These are phyloP conservation scores for Alternaria infectoria DNA, from an alignment of 2,329 filamentous ascomycete genomes.

Conservation along the genomic window DNA sequence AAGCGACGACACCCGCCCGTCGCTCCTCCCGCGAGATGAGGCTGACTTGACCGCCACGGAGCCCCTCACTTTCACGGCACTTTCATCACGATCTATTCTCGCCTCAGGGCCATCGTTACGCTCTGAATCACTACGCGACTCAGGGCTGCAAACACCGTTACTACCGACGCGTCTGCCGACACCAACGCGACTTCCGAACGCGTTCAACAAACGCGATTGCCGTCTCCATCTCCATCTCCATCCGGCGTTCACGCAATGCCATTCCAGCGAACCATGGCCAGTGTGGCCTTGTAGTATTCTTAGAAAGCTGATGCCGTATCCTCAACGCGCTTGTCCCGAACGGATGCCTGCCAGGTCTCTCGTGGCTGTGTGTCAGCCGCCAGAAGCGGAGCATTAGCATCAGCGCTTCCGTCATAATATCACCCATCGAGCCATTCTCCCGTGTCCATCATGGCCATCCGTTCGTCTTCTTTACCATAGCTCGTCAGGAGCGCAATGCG, in stretches of 20 bases:
- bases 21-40: constrained; percentile 15
- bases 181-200: background rate
- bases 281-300: constrained; percentile 37
- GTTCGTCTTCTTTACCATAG: constrained; percentile 1
- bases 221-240: background rate
- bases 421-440: constrained; percentile 10
- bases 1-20: constrained; percentile 15
- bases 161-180: background rate
- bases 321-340: constrained; percentile 31
- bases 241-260: constrained; percentile 15
- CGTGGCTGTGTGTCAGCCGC: constrained; percentile 46
- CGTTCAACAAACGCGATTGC: background rate
- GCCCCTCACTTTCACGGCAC: background rate
- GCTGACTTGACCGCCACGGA: background rate
- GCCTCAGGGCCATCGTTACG: background rate
- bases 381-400: constrained; percentile 30
- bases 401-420: constrained; percentile 23
- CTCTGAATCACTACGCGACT: background rate
- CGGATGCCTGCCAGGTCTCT: constrained; percentile 27
- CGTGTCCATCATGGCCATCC: constrained; percentile 1
- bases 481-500: background rate
- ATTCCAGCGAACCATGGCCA: constrained; percentile 20
- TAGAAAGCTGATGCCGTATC: constrained; percentile 46
- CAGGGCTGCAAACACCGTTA: background rate
- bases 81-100: background rate